Conservation (phyloP, 148 eudicot genomes). For the Heliosperma pusillum region DNA sequence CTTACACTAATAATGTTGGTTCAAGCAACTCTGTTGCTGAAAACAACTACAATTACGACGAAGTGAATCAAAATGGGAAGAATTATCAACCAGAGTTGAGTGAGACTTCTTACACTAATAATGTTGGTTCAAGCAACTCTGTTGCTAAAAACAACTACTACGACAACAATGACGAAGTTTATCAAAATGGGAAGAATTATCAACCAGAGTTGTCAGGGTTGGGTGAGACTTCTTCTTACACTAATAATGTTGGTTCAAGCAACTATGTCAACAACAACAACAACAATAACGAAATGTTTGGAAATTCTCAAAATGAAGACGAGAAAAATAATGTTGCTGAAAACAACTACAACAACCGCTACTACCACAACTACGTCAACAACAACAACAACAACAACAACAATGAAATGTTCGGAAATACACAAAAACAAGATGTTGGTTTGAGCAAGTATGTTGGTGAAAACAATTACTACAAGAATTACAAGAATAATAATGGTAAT, state of each 20-base stretch:
- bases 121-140: conserved; percentile 2
- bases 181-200: conserved; percentile 13
- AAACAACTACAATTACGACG: conserved; percentile 9
- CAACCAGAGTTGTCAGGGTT: conserved; percentile 13
- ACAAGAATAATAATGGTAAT: not conserved
- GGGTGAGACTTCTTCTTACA: not conserved
- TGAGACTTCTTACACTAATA: conserved; percentile 9
- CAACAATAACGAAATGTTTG: conserved; percentile 11
- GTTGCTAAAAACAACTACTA: conserved; percentile 10
- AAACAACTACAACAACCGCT: conserved; percentile 2
- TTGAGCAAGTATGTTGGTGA: not conserved
- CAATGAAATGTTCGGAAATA: not conserved
- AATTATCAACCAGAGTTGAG: conserved; percentile 26
- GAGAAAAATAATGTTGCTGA: conserved; percentile 9
- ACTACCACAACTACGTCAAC: not conserved
- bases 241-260: not conserved
- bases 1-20: conserved; percentile 13
- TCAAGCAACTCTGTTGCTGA: not conserved
- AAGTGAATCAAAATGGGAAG: conserved; percentile 20
- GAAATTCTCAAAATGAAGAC: not conserved
- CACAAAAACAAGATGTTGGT: not conserved
- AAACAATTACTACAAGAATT: not conserved
- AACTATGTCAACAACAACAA: not conserved
- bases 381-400: conserved; percentile 8
- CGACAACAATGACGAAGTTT: conserved; percentile 5